A percentile compares a stretch with the other conserved stretches of the same genome.
Conservation (phyloP, 2,329 filamentous ascomycete species). For the Microcyclosporella mali region DNA sequence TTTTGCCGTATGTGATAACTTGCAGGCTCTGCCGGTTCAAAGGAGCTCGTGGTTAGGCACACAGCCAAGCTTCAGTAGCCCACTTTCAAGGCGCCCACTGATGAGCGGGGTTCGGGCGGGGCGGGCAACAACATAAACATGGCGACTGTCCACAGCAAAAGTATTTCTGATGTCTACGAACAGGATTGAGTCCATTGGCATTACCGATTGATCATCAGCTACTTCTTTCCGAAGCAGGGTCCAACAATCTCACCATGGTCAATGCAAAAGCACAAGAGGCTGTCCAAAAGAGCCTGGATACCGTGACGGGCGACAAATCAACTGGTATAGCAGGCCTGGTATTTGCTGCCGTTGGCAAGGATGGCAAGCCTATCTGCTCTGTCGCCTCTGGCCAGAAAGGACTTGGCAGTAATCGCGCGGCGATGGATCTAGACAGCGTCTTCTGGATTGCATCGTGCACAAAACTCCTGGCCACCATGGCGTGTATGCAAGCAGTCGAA, state of each 20-base stretch:
- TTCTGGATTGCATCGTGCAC: conserved; percentile 54
- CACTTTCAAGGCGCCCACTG: not conserved
- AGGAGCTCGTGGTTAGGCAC: not conserved
- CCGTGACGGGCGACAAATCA: conserved; percentile 24
- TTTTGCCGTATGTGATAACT: too few relatives aligned
- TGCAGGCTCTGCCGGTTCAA: not conserved
- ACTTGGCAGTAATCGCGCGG: conserved; percentile 35
- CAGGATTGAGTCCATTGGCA: not conserved
- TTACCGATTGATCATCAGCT: not conserved
- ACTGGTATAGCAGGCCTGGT: conserved; percentile 39
- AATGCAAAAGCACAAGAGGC: conserved; percentile 29
- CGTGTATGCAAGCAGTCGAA: conserved; percentile 45
- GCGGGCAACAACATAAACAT: not conserved
- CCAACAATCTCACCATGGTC: not conserved
- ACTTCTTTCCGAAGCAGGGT: not conserved
- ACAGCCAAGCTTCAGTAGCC: not conserved
- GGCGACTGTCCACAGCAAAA: not conserved
- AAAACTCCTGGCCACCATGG: conserved; percentile 40
- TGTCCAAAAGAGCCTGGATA: conserved; percentile 35
- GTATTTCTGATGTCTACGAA: not conserved
- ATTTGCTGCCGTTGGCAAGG: conserved; percentile 42
- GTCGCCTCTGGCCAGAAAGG: conserved; percentile 39
- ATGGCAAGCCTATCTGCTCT: conserved; percentile 38
- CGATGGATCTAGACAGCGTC: conserved; percentile 52
- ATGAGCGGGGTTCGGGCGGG: not conserved